Base-by-base conservation (phyloP, 2,329 filamentous ascomycete genomes). In the Pseudocercospora crystallina region DNA sequence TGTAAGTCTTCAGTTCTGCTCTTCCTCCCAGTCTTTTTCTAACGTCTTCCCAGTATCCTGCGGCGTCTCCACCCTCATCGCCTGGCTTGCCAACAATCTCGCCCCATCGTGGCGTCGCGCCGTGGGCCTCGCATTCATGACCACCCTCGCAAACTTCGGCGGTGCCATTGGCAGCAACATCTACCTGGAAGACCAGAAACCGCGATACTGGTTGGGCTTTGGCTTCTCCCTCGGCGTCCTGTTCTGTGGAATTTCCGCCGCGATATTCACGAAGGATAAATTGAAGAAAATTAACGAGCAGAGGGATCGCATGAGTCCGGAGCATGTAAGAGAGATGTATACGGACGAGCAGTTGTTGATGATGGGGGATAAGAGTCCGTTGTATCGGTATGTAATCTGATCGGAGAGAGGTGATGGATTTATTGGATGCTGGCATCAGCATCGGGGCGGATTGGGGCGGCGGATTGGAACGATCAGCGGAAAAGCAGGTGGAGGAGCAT, bases 1-100 rank as follows among this genome's bases (percentile, higher is more conserved):
- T 75, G 75, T 8, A 82, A 82, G 65, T 76, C 78, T 47, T 72
- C 75, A 2, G 74, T 78, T 45, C 78, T 79, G 1, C 72, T 81
- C 38, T 34, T 33, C 4, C 12, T 15, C 12, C 11, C 26, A n/a
- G 5, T 12, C 26, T 8, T 15, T 37, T 5, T 8, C 51, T 49
- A 15, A 49, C 17, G 9, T 8, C 4, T n/a, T 17, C 5, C 2
- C 14, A 57, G 54, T 57, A 7, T 57, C 51, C 9, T 52, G 47
- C 29, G 51, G 51, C 31, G 26, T 57, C 39, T 51, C 55, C 5
- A 47, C 71, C 11, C 66, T 69, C 10, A 62, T 80, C 12, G 72
- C 70, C 2, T 80, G 77, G 78, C 71, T 80, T 1, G 66, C 72
- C 8, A 79, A 79, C 66, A 80, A 81, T 47, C 65, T 80, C 2